Evolutionary conservation across 2,329 filamentous ascomycete species (phyloP), one percentile per base, ranked within the genome.

Genomic region (Ascochyta koolunga): DNA sequence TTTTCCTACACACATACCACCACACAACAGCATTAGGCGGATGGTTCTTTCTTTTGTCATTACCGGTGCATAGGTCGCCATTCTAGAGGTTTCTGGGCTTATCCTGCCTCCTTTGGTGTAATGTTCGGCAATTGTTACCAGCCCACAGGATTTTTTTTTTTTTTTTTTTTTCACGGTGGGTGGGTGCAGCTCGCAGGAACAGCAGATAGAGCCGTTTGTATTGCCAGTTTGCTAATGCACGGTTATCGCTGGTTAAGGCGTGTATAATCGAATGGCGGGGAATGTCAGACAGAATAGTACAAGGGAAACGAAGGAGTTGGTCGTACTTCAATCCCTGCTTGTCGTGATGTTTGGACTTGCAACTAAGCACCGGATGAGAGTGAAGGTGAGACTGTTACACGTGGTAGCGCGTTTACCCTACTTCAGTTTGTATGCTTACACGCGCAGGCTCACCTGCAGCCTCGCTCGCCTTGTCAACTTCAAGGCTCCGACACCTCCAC

Each of bases 1-100:
- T 38, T 57, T 63, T 60, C 55, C 45, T 40, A 18, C 50, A 31
- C 15, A 51, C 33, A 56, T 63, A 56, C 46, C 55, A 56, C 62
- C 43, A 60, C 56, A 62, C 47, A 45, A 58, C 43, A 58, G 67
- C 68, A 69, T 69, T 36, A 63, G 56, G 59, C 47, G 56, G 48
- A 44, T 44, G 47, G 50, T 40, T 37, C 50, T 61, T 60, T 50
- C 40, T 40, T 58, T 53, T 51, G 41, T 61, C 29, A 29, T 46
- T 6, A 43, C 19, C 41, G 61, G 61, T 55, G 59, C 51, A 56
- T 31, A 33, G 49, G 43, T 18, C 55, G 42, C 53, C 31, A 37
- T 47, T 25, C 37, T 41, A 56, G 40, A 54, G 59, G 37, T 37
- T 42, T 19, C 16, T 10, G 24, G 32, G 21, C 22, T 33, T 58